These are phyloP conservation scores for Calonectria crousiana DNA, from an alignment of 2,329 filamentous ascomycete genomes.

Conservation along the genomic window DNA sequence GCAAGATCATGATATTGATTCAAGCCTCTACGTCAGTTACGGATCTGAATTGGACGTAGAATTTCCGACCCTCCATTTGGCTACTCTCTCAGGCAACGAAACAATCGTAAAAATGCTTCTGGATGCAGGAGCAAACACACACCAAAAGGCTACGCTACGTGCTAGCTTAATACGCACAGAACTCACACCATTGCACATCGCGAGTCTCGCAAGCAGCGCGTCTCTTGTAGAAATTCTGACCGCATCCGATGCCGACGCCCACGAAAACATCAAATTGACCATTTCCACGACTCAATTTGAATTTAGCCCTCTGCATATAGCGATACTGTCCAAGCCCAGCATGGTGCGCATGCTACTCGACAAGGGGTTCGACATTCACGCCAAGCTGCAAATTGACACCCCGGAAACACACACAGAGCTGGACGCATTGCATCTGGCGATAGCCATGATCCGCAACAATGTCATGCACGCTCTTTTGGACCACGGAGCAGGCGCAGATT, in stretches of 20 bases:
- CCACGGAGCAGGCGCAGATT: background rate
- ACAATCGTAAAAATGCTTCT: background rate
- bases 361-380: background rate
- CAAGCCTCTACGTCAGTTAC: background rate
- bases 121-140: background rate
- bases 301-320: background rate
- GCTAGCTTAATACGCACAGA: background rate
- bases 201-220: background rate
- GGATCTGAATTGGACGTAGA: background rate
- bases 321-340: background rate
- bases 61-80: background rate
- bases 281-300: background rate
- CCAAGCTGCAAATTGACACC: background rate
- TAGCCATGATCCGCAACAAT: background rate
- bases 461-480: background rate
- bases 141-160: background rate
- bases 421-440: background rate
- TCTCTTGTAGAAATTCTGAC: background rate
- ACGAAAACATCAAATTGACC: background rate
- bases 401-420: background rate
- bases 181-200: background rate
- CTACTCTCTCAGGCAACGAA: background rate
- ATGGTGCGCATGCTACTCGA: background rate
- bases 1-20: background rate
- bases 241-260: background rate